Conservation (phyloP, 2,329 filamentous ascomycete genomes). For the Lasiodiplodia sp. region DNA sequence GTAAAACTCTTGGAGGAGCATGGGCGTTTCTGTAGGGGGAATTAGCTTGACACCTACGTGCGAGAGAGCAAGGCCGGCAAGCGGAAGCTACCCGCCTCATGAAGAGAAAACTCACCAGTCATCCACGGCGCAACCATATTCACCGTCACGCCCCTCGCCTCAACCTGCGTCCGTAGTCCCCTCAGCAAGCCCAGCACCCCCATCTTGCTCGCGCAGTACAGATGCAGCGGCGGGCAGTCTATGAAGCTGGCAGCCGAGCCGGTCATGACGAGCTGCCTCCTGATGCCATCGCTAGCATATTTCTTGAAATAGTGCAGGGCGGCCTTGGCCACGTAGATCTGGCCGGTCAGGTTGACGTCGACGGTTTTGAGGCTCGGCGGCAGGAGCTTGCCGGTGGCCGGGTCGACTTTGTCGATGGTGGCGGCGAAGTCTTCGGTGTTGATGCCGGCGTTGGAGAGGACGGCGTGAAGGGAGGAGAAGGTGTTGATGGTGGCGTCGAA, state of each 20-base stretch:
- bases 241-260: conserved; percentile 36
- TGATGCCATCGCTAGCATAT: conserved; percentile 19
- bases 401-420: conserved; percentile 30
- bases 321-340: conserved; percentile 36
- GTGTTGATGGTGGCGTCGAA: conserved; percentile 24
- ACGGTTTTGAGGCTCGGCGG: conserved; percentile 35
- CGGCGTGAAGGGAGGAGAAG: conserved; percentile 29
- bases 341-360: conserved; percentile 36
- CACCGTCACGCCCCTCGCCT: conserved; percentile 33
- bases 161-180: conserved; percentile 33
- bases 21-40: conserved; percentile 23
- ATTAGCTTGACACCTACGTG: too few relatives aligned
- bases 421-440: conserved; percentile 29
- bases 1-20: conserved; percentile 30
- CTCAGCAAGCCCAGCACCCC: conserved; percentile 38
- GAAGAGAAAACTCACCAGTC: conserved; percentile 35
- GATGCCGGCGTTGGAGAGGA: conserved; percentile 32
- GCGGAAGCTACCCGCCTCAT: too few relatives aligned
- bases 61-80: too few relatives aligned
- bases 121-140: conserved; percentile 41
- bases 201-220: conserved; percentile 38
- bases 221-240: conserved; percentile 34
- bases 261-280: conserved; percentile 36
- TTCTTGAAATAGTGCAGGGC: conserved; percentile 37
- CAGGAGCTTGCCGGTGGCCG: conserved; percentile 27